A percentile compares a stretch with the other conserved stretches of the same genome.
These are phyloP conservation scores for Nigrospora osmanthi DNA, from an alignment of 2,329 filamentous ascomycete genomes.

Conservation along the genomic window DNA sequence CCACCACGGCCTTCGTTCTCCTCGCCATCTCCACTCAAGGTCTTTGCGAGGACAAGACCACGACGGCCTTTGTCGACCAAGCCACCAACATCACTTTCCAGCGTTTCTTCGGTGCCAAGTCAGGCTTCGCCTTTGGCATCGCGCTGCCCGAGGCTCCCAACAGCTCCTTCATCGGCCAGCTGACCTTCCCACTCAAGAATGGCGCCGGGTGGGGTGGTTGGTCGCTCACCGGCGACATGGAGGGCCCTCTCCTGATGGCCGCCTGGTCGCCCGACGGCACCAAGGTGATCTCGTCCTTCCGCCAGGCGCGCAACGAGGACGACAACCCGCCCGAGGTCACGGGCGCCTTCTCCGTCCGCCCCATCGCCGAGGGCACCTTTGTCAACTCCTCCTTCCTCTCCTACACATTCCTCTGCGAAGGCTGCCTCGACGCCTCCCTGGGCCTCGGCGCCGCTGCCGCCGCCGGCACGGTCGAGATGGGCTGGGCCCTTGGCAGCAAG, in stretches of 20 bases:
- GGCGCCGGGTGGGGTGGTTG: constrained; percentile 37
- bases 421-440: constrained; percentile 20
- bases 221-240: constrained; percentile 34
- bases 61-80: constrained; percentile 21
- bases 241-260: constrained; percentile 33
- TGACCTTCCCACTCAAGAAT: constrained; percentile 29
- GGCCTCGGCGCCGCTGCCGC: constrained; percentile 18
- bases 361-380: constrained; percentile 32
- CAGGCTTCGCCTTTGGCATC: constrained; percentile 31
- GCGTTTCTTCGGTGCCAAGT: constrained; percentile 28
- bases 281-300: constrained; percentile 31
- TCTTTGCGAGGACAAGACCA: not conserved
- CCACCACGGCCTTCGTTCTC: not conserved
- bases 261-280: constrained; percentile 32
- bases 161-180: constrained; percentile 37
- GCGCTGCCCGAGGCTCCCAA: constrained; percentile 30
- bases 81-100: constrained; percentile 25
- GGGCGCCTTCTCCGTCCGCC: constrained; percentile 28
- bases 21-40: not conserved
- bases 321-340: constrained; percentile 33
- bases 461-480: constrained; percentile 21
- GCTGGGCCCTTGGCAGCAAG: constrained; percentile 23
- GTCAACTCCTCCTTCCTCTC: constrained; percentile 33
- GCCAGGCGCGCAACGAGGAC: constrained; percentile 32
- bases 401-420: constrained; percentile 37